phyloP scores from a whole-genome alignment of 208 protist genomes.

The Trypanosoma lewisi region DNA sequence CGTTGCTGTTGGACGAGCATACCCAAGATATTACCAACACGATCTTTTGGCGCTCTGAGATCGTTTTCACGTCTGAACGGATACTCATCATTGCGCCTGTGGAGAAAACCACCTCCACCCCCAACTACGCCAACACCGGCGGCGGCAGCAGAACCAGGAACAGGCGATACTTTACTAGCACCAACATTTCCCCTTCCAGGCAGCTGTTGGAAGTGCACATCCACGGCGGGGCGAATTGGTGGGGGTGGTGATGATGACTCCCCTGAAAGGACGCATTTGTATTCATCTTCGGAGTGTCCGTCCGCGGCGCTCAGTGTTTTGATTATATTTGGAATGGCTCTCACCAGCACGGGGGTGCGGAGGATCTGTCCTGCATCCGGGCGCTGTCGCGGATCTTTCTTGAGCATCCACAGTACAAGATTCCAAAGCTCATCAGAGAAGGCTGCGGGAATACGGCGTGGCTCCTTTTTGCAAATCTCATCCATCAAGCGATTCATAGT shows the following conservation, averaged over 20 bases:
- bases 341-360: constrained; percentile 55
- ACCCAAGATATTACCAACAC: not conserved
- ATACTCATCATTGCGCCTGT: constrained; percentile 18
- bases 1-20: not conserved
- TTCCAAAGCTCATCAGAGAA: constrained; percentile 78
- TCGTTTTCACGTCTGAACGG: constrained; percentile 17
- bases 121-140: not conserved
- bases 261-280: constrained; percentile 5
- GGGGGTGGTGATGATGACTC: constrained; percentile 14
- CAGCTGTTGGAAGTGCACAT: not conserved
- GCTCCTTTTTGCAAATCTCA: constrained; percentile 78
- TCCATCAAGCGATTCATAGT: constrained; percentile 86
- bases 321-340: constrained; percentile 65
- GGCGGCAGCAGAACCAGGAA: not conserved
- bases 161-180: not conserved
- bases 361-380: constrained; percentile 81
- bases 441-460: constrained; percentile 55
- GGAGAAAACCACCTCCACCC: constrained; percentile 8
- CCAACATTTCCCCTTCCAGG: too few relatives aligned
- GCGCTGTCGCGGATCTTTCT: constrained; percentile 82
- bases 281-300: constrained; percentile 12
- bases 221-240: constrained; percentile 10
- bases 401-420: constrained; percentile 68
- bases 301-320: constrained; percentile 37
- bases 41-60: not conserved